Evolutionary conservation across 192 early-diverging fungal species (phyloP).

Genomic region (Entomortierella chlamydospora): DNA sequence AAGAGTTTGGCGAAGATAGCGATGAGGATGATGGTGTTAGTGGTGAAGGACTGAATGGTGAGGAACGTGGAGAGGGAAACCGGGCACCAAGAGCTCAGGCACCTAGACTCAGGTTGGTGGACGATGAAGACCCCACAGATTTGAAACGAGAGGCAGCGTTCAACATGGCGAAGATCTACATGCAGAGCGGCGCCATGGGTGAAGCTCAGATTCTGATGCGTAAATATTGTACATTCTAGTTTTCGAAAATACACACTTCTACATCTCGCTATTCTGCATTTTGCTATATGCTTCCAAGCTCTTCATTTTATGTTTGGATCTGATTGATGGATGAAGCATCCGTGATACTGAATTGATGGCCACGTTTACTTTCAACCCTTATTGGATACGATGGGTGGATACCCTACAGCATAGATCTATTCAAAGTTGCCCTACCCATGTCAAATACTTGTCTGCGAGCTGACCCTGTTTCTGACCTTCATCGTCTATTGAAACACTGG

Average conservation of each 20-base stretch:
- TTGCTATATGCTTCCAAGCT: too few species aligned
- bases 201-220: conserved; percentile 78
- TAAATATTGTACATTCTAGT: conserved; percentile 81
- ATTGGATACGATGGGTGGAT: too few species aligned
- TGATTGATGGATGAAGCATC: too few species aligned
- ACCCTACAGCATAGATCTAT: too few species aligned
- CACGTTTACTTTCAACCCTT: too few species aligned
- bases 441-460: conserved; percentile 11
- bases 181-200: conserved; percentile 74
- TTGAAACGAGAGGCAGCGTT: conserved; percentile 89
- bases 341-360: too few species aligned
- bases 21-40: conserved; percentile 7
- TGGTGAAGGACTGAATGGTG: background rate
- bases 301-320: too few species aligned
- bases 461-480: conserved; percentile 7
- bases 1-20: conserved; percentile 1
- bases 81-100: background rate
- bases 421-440: conserved; percentile 21
- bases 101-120: background rate
- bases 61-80: background rate
- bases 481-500: background rate
- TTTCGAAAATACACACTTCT: background rate
- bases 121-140: conserved; percentile 63
- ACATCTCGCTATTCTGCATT: conserved; percentile 6
- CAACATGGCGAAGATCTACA: conserved; percentile 88